Percentiles rank a stretch among this genome's conserved stretches.
These are phyloP conservation scores for Cyclostephanos tholiformis DNA, from an alignment of 108 stramenopile species.

Conservation along the genomic window DNA sequence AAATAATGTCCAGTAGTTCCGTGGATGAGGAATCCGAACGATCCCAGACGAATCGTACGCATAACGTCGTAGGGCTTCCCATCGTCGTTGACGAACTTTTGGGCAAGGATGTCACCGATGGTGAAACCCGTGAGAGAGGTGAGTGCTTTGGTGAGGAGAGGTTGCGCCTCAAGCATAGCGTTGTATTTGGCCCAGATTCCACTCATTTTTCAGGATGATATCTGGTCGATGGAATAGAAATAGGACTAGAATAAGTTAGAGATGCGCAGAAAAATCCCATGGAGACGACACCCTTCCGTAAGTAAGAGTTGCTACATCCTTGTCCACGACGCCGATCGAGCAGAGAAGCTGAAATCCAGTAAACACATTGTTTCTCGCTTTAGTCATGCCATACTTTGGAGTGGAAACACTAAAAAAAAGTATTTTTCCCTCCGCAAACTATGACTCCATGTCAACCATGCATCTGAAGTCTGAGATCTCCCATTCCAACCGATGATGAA, in stretches of 20 bases:
- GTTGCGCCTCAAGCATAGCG: constrained; percentile 82
- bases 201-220: constrained; percentile 33
- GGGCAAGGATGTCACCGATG: constrained; percentile 91
- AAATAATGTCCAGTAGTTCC: constrained; percentile 97
- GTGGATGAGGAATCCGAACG: constrained; percentile 93
- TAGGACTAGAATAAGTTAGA: constrained; percentile 1
- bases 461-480: no score
- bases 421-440: no score
- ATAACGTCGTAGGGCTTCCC: constrained; percentile 89
- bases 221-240: background rate
- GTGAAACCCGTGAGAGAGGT: constrained; percentile 91
- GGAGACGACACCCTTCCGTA: background rate
- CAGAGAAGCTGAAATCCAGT: no score
- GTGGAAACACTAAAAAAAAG: no score
- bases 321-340: no score
- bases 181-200: constrained; percentile 92
- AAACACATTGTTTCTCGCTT: no score
- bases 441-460: no score
- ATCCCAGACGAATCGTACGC: constrained; percentile 88
- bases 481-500: no score
- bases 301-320: background rate
- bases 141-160: constrained; percentile 80
- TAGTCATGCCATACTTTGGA: no score
- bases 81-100: constrained; percentile 83
- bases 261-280: background rate